These are phyloP conservation scores for Pelargonium citronellum DNA, from an alignment of 441 rosid species.

Conservation along the genomic window DNA sequence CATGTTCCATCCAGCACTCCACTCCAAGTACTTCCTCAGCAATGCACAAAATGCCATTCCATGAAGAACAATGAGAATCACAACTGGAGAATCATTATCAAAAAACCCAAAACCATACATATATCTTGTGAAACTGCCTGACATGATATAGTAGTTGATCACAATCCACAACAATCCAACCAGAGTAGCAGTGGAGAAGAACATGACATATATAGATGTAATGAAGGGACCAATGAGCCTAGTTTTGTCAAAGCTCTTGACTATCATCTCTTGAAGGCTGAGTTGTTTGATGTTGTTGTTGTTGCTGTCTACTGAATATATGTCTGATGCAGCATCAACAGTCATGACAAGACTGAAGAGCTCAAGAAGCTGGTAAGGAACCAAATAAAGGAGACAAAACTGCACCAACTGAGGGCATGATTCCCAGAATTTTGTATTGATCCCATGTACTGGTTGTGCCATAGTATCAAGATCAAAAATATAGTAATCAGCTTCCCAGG, in stretches of 20 bases:
- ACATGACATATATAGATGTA: conserved; percentile 26
- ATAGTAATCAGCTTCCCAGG: neutral
- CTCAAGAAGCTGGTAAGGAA: conserved; percentile 27
- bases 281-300: neutral
- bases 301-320: conserved; percentile 21
- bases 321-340: conserved; percentile 22
- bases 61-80: conserved; percentile 7
- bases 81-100: neutral
- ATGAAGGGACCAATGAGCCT: conserved; percentile 30
- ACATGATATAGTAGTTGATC: conserved; percentile 7
- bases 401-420: conserved; percentile 21
- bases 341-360: conserved; percentile 28
- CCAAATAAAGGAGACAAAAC: conserved; percentile 27
- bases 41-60: conserved; percentile 16
- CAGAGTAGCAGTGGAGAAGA: conserved; percentile 20
- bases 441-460: neutral
- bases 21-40: conserved; percentile 24
- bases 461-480: too few species aligned
- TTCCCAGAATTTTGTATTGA: neutral
- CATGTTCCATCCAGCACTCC: conserved; percentile 29
- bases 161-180: conserved; percentile 25
- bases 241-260: conserved; percentile 13
- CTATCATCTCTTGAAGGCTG: conserved; percentile 13
- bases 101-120: neutral
- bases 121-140: neutral